Percentiles rank a stretch among this genome's conserved stretches.
phyloP scores from a whole-genome alignment of 352 stramenopile genomes.

The Pythium insidiosum region DNA sequence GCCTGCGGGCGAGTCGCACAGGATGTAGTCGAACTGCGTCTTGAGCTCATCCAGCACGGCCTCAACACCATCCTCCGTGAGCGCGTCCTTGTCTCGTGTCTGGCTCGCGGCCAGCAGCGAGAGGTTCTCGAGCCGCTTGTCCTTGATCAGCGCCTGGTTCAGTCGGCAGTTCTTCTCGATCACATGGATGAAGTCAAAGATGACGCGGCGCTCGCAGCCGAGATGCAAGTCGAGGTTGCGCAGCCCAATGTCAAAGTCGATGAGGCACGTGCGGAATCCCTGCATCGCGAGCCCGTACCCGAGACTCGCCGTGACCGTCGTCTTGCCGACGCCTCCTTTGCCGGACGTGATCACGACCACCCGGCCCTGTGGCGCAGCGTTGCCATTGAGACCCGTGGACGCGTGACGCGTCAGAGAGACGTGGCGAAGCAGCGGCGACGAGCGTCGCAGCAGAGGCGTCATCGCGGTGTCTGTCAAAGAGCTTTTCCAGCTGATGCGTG shows the following conservation, averaged over 20 bases:
- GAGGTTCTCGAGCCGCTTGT: conserved; percentile 83
- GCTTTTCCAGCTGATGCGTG: no score
- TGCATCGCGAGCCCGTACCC: conserved; percentile 76
- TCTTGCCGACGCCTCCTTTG: conserved; percentile 92
- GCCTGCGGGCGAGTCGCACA: conserved; percentile 86
- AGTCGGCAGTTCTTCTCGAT: conserved; percentile 87
- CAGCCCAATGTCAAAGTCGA: conserved; percentile 93
- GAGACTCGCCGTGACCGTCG: conserved; percentile 84
- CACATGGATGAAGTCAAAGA: conserved; percentile 94
- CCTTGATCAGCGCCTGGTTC: conserved; percentile 86
- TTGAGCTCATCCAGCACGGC: conserved; percentile 77
- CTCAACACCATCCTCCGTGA: conserved; percentile 86
- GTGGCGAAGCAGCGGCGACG: no score
- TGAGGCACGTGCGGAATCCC: conserved; percentile 86
- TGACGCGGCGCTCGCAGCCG: conserved; percentile 87
- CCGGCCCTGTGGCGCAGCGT: conserved; percentile 20
- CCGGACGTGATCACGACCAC: conserved; percentile 90
- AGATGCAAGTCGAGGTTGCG: conserved; percentile 91
- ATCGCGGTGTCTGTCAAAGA: no score
- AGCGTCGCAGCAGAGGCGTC: no score
- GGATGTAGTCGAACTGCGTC: conserved; percentile 84
- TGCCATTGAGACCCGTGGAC: no score
- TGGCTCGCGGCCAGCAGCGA: conserved; percentile 86
- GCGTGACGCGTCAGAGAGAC: no score
- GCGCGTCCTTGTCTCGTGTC: conserved; percentile 86